Conservation (phyloP, 768 basidiomycete genomes). For the Phanerodontia chrysosporium region DNA sequence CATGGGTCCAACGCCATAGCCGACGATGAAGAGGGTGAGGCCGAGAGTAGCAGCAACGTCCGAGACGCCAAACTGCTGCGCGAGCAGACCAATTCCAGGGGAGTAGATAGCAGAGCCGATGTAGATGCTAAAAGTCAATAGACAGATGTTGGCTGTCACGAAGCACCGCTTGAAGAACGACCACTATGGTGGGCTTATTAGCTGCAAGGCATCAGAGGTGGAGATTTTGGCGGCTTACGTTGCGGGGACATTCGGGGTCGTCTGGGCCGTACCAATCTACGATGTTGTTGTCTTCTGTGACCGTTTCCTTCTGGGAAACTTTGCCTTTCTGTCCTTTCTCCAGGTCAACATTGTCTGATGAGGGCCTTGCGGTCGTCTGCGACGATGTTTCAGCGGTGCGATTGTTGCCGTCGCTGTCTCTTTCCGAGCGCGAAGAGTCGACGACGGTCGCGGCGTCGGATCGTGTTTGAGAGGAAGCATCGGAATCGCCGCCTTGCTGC, state of each 20-base stretch:
- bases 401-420: background rate
- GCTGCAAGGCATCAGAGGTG: no score
- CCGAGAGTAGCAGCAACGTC: conserved; percentile 27
- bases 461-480: background rate
- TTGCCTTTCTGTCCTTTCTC: background rate
- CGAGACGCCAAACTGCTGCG: conserved; percentile 26
- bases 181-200: conserved; percentile 19
- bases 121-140: conserved; percentile 31
- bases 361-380: background rate
- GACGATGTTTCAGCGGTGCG: no score
- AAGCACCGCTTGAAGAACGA: conserved; percentile 26
- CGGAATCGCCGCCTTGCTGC: background rate
- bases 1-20: conserved; percentile 20
- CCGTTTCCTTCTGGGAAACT: background rate
- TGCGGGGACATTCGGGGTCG: conserved; percentile 27
- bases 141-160: conserved; percentile 28
- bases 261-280: conserved; percentile 28
- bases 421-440: background rate
- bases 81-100: conserved; percentile 23
- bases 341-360: background rate
- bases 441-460: background rate
- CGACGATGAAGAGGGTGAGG: conserved; percentile 23
- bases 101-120: conserved; percentile 33
- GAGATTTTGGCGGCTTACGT: background rate
- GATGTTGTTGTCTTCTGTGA: conserved; percentile 1